Base-by-base conservation (phyloP, 2,329 filamentous ascomycete genomes). In the Tolypocladium cylindrosporum region DNA sequence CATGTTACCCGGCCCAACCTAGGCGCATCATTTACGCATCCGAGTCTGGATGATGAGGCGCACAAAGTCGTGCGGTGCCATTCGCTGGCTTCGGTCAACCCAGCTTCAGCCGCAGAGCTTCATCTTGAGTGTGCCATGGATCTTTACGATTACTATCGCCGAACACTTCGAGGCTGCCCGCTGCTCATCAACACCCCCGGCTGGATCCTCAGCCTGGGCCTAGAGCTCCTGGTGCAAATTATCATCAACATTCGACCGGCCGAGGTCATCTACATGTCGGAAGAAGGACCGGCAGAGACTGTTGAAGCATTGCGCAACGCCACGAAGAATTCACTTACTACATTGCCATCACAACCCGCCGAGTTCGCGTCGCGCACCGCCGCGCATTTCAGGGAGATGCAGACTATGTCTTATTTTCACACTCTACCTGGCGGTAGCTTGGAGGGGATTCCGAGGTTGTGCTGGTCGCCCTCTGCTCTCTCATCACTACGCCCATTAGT, bases 381-480 rank as follows among this genome's bases (percentile, higher is more conserved):
- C 0, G 78, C 82, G 0, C 85, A 92, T 60, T 71, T 90, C 3
- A 77, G 88, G 55, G 79, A 81, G 7, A 91, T 93, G 87, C 88
- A 91, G 63, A 83, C 80, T n/a, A 86, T 91, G 79, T 86, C 88
- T 0, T 93, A 92, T 64, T 90, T 93, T 65, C 90, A 93, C 67
- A 62, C 58, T 14, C 43, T 48, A n/a, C 19, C 19, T n/a, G 45
- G 42, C 9, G 4, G 31, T 40, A 24, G 39, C n/a, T 31, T n/a
- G 13, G 31, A 55, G 19, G 55, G 36, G 24, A 24, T 14, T 9
- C 43, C 9, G 24, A 61, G 60, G 7, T 54, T 71, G 24, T 69
- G 67, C 51, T 89, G 85, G 81, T 73, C 79, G 55, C 60, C 76
- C 0, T 75, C 72, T 0, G 80, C 87, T 0, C 71, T 92, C 10